phyloP scores from a whole-genome alignment of 176 grass and related monocot genomes.

The Paspalum notatum region DNA sequence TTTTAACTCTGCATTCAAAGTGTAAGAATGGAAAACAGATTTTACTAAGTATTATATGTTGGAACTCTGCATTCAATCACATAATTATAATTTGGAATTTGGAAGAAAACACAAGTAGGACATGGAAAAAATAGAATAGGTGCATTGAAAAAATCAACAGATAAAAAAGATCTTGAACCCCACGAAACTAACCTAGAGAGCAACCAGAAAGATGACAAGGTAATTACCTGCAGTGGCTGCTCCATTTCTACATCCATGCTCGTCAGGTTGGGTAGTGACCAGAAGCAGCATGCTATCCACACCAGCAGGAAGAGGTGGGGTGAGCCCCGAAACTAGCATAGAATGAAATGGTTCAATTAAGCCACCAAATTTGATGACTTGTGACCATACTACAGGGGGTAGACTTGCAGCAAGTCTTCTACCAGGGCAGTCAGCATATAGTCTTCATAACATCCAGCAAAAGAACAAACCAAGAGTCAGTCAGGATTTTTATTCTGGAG shows the following conservation, averaged over 20 bases:
- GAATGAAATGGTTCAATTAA: background rate
- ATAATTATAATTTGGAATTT: no score
- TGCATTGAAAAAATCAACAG: background rate
- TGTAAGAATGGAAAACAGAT: background rate
- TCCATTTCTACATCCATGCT: background rate
- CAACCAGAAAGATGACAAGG: background rate
- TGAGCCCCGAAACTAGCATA: background rate
- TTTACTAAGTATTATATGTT: background rate
- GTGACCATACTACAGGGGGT: background rate
- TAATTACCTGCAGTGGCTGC: background rate
- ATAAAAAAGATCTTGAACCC: background rate
- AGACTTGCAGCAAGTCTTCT: background rate
- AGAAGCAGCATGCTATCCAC: background rate
- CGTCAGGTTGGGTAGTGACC: background rate
- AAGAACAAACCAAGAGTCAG: background rate
- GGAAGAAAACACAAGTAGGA: background rate
- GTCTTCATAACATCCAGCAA: background rate
- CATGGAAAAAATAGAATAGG: background rate
- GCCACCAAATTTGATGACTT: background rate
- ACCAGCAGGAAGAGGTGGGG: background rate
- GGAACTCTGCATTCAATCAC: no score
- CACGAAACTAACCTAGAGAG: background rate
- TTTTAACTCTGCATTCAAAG: background rate
- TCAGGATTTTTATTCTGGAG: background rate
- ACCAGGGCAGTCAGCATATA: background rate